These are phyloP conservation scores for Boletus tylopilopsis DNA, from an alignment of 768 basidiomycete species.

Conservation along the genomic window DNA sequence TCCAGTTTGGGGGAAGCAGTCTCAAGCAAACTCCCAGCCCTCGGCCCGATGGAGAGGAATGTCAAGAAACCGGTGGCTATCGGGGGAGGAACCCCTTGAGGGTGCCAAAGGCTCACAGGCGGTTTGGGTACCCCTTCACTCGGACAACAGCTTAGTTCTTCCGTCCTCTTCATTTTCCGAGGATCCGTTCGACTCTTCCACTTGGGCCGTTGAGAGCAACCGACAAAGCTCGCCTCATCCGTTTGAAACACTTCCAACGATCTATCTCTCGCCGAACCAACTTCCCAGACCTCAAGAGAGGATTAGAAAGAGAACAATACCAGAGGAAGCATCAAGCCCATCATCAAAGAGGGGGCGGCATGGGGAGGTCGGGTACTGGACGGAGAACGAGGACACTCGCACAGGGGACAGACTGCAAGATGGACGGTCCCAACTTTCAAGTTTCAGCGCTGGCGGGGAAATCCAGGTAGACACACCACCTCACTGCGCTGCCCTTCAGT, in stretches of 20 bases:
- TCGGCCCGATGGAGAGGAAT: too few relatives aligned
- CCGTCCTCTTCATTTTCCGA: background rate
- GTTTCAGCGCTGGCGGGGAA: background rate
- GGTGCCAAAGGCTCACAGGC: background rate
- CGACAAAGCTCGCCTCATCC: background rate
- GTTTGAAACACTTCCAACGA: background rate
- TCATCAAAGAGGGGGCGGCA: background rate
- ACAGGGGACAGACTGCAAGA: background rate
- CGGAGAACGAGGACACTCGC: background rate
- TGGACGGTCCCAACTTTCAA: background rate
- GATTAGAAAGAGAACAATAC: background rate
- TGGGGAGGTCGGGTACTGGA: background rate
- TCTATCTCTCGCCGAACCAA: background rate
- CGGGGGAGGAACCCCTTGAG: background rate
- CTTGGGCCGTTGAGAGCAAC: background rate
- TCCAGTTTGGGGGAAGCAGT: background rate
- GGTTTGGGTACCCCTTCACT: background rate
- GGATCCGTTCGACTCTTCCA: background rate
- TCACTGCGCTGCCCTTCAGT: background rate
- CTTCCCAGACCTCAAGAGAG: background rate
- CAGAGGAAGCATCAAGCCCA: background rate
- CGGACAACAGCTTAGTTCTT: background rate
- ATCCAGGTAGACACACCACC: background rate
- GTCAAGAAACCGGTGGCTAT: too few relatives aligned
- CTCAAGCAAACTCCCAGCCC: background rate